These are phyloP conservation scores for Thielaviopsis euricoi DNA, from an alignment of 2,329 filamentous ascomycete species.

Conservation along the genomic window DNA sequence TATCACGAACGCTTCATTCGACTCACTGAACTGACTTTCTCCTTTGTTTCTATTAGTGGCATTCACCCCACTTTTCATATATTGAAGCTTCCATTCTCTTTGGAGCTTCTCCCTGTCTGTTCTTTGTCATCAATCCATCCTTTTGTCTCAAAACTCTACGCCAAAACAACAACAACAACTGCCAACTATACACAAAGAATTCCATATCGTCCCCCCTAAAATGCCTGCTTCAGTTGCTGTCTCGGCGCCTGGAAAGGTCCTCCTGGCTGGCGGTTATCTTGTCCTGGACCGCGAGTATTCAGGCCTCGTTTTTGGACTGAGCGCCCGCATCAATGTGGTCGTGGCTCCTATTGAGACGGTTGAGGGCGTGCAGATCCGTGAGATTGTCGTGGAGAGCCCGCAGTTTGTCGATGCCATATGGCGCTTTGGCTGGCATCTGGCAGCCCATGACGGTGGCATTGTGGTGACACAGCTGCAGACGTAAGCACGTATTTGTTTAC, in stretches of 20 bases:
- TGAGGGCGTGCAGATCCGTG: conserved; percentile 45
- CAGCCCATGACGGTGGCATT: conserved; percentile 59
- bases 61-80: no score
- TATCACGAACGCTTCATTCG: not conserved
- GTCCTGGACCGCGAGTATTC: conserved; percentile 80
- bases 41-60: not conserved
- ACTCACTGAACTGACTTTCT: not conserved
- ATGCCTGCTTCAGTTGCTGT: conserved; percentile 33
- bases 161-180: no score
- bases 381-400: conserved; percentile 77
- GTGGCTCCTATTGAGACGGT: conserved; percentile 40
- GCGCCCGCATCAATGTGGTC: conserved; percentile 50
- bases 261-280: conserved; percentile 86
- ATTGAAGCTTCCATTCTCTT: not conserved
- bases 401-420: conserved; percentile 80
- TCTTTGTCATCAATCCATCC: not conserved
- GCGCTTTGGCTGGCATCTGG: conserved; percentile 66
- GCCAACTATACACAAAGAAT: not conserved
- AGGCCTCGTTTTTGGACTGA: conserved; percentile 53
- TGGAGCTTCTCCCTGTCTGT: not conserved
- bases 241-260: conserved; percentile 90
- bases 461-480: conserved; percentile 61
- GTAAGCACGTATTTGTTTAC: conserved; percentile 36
- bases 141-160: not conserved
- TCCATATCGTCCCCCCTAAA: no score